Evolutionary conservation across 768 basidiomycete genomes (phyloP).

Genomic region (Russula foetens): DNA sequence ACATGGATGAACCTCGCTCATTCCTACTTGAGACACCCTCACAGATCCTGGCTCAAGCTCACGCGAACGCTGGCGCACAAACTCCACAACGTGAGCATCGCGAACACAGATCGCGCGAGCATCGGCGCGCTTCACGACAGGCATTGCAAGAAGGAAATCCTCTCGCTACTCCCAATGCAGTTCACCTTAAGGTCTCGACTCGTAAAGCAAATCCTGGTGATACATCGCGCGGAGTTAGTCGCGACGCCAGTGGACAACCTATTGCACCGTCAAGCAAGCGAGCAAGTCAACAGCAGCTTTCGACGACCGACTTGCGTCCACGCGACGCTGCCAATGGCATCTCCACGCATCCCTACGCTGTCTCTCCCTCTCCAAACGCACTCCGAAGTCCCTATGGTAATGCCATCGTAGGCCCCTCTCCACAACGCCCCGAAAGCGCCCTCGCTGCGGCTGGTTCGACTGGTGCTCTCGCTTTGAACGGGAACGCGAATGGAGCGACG

Average conservation of each 20-base stretch:
- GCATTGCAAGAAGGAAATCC: constrained; percentile 45
- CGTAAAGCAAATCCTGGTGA: constrained; percentile 42
- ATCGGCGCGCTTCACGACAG: constrained; percentile 47
- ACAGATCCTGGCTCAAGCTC: constrained; percentile 39
- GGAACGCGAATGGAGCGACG: constrained; percentile 31
- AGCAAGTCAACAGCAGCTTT: constrained; percentile 49
- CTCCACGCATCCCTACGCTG: constrained; percentile 59
- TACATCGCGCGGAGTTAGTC: constrained; percentile 41
- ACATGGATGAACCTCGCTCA: neutral
- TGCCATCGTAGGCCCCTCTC: constrained; percentile 25
- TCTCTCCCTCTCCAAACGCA: constrained; percentile 47
- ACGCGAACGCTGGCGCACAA: constrained; percentile 48
- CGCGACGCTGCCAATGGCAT: constrained; percentile 35
- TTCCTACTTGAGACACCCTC: constrained; percentile 32
- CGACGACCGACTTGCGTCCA: constrained; percentile 26
- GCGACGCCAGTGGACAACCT: constrained; percentile 53
- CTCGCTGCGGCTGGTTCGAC: constrained; percentile 33
- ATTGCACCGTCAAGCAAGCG: constrained; percentile 60
- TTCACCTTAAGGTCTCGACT: constrained; percentile 51
- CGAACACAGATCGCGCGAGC: constrained; percentile 36
- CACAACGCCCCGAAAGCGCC: constrained; percentile 28
- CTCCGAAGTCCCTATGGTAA: constrained; percentile 55
- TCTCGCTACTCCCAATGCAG: constrained; percentile 57
- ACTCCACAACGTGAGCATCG: constrained; percentile 50
- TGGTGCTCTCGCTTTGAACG: constrained; percentile 6